These are phyloP conservation scores for Mucor plumbeus DNA, from an alignment of 371 early-diverging fungal species.

Conservation along the genomic window DNA sequence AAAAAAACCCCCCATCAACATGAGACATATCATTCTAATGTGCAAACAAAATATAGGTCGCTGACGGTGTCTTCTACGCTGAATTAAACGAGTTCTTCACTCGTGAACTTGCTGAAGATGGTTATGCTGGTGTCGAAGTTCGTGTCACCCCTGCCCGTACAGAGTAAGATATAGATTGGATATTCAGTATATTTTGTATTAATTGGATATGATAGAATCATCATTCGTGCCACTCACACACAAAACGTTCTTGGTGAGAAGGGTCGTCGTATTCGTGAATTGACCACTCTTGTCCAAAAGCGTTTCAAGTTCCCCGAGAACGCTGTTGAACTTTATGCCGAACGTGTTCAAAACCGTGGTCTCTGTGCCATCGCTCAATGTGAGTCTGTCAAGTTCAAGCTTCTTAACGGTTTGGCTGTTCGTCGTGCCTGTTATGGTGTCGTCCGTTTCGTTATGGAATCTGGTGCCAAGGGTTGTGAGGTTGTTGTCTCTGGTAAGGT, in stretches of 20 bases:
- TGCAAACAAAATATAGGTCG: constrained; percentile 58
- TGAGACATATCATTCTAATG: not conserved
- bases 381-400: constrained; percentile 98
- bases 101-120: constrained; percentile 90
- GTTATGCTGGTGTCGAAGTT: constrained; percentile 98
- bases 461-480: constrained; percentile 99
- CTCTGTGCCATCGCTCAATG: constrained; percentile 99
- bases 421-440: constrained; percentile 99
- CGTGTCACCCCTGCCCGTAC: constrained; percentile 98
- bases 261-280: constrained; percentile 98
- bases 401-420: constrained; percentile 96
- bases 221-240: constrained; percentile 98
- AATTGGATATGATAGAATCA: constrained; percentile 62
- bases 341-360: constrained; percentile 98
- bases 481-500: constrained; percentile 99
- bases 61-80: constrained; percentile 99
- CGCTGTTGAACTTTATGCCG: constrained; percentile 98
- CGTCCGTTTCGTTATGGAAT: constrained; percentile 98
- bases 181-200: not conserved
- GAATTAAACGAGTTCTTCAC: constrained; percentile 99
- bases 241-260: constrained; percentile 98
- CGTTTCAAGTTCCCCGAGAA: constrained; percentile 98
- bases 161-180: constrained; percentile 58
- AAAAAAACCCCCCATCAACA: not conserved
- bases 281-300: constrained; percentile 98